Evolutionary conservation across 768 basidiomycete species (phyloP), one percentile per base, ranked within the genome.

Genomic region (Peribolospora kevripleyi): DNA sequence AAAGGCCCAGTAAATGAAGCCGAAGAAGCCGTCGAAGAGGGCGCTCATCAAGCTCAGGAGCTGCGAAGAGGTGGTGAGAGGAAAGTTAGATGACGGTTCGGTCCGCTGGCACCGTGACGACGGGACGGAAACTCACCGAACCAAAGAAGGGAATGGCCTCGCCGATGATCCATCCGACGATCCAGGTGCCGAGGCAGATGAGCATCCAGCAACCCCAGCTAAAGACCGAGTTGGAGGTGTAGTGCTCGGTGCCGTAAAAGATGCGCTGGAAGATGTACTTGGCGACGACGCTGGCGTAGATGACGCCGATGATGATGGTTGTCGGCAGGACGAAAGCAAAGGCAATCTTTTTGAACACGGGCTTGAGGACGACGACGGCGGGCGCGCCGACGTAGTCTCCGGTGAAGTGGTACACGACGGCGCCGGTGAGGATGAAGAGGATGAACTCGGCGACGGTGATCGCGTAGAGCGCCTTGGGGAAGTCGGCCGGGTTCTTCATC

Each of bases 241-340:
- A 61, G 3, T n/a, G 42, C 11, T 56, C 58, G 13, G 56, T 61
- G 4, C 54, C 58, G 10, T 42, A 39, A 59, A 63, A 64, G 55
- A 64, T 60, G 45, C 58, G 59, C 53, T 61, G 57, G 54, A 57
- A 65, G 55, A 65, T 62, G 42, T 58, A 61, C 38, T 62, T 61
- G 36, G 61, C 57, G 9, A 61, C 62, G 46, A 64, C 55, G 38
- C 59, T 48, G 13, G 61, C 56, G 53, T 62, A 61, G 13, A 62
- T 57, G 37, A 62, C 56, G 8, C 57, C 53, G 39, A 57, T 53
- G 49, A 59, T 48, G 51, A 60, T 46, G 36, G 59, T 53, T 6
- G 62, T 63, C 2, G 64, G 64, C 5, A 65, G 49, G 25, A 55
- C 57, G 51, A 63, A 54, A 1, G 57, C 62, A 8, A 61, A 61